Conservation (phyloP, 73 alveolate genomes). For the Loxodes magnus region DNA sequence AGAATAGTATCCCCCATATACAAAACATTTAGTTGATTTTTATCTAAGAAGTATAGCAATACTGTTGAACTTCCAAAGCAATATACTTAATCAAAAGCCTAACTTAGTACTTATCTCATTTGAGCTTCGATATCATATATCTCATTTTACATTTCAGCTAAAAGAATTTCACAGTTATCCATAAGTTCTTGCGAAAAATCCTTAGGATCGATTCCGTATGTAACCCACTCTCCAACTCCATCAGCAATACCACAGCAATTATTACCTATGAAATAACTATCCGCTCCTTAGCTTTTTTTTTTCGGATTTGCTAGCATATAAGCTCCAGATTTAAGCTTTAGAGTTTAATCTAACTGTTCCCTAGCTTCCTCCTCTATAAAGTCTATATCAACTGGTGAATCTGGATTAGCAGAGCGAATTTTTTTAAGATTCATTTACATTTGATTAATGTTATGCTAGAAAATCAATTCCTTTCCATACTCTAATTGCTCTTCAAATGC, state of each 20-base stretch:
- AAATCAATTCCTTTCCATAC: not conserved
- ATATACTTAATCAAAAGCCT: not conserved
- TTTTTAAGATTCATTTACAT: not conserved
- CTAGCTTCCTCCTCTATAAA: constrained; percentile 2
- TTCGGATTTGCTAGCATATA: not conserved
- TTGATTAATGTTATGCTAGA: no score
- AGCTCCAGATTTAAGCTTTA: not conserved
- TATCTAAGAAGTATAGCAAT: not conserved
- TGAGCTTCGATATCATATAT: not conserved
- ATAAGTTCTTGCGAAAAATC: constrained; percentile 7
- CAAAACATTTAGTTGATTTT: not conserved
- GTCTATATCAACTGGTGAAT: not conserved
- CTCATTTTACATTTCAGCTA: not conserved
- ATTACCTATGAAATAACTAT: not conserved
- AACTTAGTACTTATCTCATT: not conserved
- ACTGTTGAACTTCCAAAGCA: constrained; percentile 9
- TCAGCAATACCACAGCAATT: not conserved
- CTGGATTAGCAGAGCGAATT: not conserved
- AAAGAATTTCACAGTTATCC: not conserved
- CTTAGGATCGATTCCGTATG: constrained; percentile 8
- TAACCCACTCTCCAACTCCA: constrained; percentile 18
- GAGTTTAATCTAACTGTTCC: not conserved
- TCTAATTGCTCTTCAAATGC: not conserved
- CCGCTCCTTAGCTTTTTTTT: not conserved
- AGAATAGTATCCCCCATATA: constrained; percentile 5